Evolutionary conservation across 2,329 filamentous ascomycete species (phyloP).

Genomic region (Penicillium sp.): DNA sequence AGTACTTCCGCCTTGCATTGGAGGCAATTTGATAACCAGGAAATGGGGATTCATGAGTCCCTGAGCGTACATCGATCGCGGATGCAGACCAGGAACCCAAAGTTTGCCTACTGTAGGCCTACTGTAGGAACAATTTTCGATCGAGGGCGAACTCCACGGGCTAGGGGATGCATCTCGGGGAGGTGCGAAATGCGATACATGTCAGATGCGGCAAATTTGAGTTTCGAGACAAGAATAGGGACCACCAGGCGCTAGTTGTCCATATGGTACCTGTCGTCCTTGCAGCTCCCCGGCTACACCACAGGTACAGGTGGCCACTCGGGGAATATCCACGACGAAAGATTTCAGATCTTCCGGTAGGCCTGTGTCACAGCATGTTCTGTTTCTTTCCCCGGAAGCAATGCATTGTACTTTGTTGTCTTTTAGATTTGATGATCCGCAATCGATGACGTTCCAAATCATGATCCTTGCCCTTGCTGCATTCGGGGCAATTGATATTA

Average conservation of each 20-base stretch:
- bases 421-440: not conserved
- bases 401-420: not conserved
- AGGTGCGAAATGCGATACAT: slow-evolving; percentile 14
- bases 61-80: slow-evolving; percentile 6
- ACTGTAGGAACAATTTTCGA: slow-evolving; percentile 1
- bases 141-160: slow-evolving; percentile 17
- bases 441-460: not conserved
- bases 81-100: slow-evolving; percentile 6
- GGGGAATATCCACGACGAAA: slow-evolving; percentile 11
- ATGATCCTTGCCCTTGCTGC: slow-evolving; percentile 17
- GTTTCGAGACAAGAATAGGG: slow-evolving; percentile 16
- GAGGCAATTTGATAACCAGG: slow-evolving; percentile 20
- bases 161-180: slow-evolving; percentile 4
- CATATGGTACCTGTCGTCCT: slow-evolving; percentile 20
- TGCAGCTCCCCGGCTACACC: slow-evolving; percentile 12
- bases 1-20: slow-evolving; percentile 24
- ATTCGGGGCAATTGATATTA: slow-evolving; percentile 7
- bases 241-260: slow-evolving; percentile 7
- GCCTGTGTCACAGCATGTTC: not conserved
- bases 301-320: slow-evolving; percentile 13
- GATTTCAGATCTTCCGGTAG: not conserved
- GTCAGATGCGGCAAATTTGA: slow-evolving; percentile 28
- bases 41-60: slow-evolving; percentile 13
- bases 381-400: not conserved
- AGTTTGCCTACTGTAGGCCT: not conserved